phyloP scores from a whole-genome alignment of 495 filamentous ascomycete genomes.

The Collariella sp. region DNA sequence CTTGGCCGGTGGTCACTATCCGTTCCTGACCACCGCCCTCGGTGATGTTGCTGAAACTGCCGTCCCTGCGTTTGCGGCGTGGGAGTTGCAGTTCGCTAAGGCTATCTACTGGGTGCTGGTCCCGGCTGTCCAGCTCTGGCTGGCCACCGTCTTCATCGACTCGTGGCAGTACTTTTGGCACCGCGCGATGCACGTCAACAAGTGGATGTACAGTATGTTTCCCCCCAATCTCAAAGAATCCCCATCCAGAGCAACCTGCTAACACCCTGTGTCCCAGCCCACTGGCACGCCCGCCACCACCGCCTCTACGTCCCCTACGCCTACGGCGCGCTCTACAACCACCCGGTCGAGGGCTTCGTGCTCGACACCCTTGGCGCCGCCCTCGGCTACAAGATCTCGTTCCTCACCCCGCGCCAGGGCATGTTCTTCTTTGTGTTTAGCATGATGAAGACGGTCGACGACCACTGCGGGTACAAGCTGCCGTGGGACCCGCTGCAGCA shows the following conservation, averaged over 20 bases:
- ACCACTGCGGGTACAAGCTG: slow-evolving; percentile 92
- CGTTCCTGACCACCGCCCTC: slow-evolving; percentile 42
- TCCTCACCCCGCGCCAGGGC: slow-evolving; percentile 69
- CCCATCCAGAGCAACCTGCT: background rate
- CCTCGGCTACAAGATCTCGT: slow-evolving; percentile 65
- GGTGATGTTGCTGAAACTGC: slow-evolving; percentile 32
- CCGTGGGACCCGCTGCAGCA: slow-evolving; percentile 92
- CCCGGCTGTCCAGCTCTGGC: slow-evolving; percentile 62
- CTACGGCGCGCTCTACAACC: slow-evolving; percentile 94
- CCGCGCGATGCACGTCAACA: slow-evolving; percentile 87
- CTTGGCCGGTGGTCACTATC: slow-evolving; percentile 67
- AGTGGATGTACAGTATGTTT: slow-evolving; percentile 90
- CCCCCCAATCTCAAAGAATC: background rate
- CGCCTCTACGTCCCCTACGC: slow-evolving; percentile 95
- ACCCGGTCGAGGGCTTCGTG: slow-evolving; percentile 84
- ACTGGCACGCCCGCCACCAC: slow-evolving; percentile 91
- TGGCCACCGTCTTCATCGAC: slow-evolving; percentile 70
- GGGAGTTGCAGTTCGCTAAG: slow-evolving; percentile 68
- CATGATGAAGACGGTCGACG: slow-evolving; percentile 92
- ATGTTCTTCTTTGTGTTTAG: slow-evolving; percentile 79
- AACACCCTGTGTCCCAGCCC: slow-evolving; percentile 41
- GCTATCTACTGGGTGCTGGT: slow-evolving; percentile 71
- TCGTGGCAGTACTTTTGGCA: slow-evolving; percentile 98
- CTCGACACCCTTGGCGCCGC: slow-evolving; percentile 83
- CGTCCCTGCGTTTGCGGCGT: slow-evolving; percentile 52